These are phyloP conservation scores for Cicer judaicum DNA, from an alignment of 306 rosid species.

Conservation along the genomic window DNA sequence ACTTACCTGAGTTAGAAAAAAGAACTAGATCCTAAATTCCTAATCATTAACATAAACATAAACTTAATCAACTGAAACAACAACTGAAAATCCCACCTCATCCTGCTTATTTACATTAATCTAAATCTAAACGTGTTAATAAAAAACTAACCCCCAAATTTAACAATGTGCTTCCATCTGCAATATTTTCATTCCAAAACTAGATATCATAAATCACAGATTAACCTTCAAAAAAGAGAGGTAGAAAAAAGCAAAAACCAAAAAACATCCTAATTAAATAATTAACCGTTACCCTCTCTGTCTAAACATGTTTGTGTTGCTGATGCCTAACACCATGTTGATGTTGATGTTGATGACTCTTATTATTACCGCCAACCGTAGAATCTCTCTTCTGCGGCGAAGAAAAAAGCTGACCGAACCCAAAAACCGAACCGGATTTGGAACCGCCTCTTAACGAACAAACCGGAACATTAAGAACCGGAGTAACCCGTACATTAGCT, in stretches of 20 bases:
- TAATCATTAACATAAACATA: neutral
- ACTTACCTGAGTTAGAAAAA: slow-evolving; percentile 38
- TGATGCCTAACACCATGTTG: slow-evolving; percentile 48
- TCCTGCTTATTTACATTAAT: slow-evolving; percentile 57
- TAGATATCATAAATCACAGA: slow-evolving; percentile 23
- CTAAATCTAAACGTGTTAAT: slow-evolving; percentile 40
- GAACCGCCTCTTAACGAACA: slow-evolving; percentile 80
- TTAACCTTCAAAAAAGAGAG: slow-evolving; percentile 28
- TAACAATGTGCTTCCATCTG: slow-evolving; percentile 46
- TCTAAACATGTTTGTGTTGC: slow-evolving; percentile 35
- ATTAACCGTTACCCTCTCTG: slow-evolving; percentile 38
- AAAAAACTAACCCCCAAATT: slow-evolving; percentile 27
- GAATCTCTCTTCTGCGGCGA: slow-evolving; percentile 75
- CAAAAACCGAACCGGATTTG: slow-evolving; percentile 80
- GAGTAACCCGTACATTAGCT: slow-evolving; percentile 86
- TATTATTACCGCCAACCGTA: slow-evolving; percentile 32
- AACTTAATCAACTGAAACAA: neutral
- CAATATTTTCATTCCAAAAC: slow-evolving; percentile 46
- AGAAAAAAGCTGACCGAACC: slow-evolving; percentile 84
- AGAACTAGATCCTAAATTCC: slow-evolving; percentile 11
- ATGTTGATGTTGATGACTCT: slow-evolving; percentile 51
- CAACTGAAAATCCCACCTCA: slow-evolving; percentile 31
- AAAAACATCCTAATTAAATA: slow-evolving; percentile 39
- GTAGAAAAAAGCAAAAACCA: neutral
- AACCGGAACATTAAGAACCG: slow-evolving; percentile 94